Conservation (phyloP, 2,329 filamentous ascomycete genomes). For the Fusarium bulbicola region DNA sequence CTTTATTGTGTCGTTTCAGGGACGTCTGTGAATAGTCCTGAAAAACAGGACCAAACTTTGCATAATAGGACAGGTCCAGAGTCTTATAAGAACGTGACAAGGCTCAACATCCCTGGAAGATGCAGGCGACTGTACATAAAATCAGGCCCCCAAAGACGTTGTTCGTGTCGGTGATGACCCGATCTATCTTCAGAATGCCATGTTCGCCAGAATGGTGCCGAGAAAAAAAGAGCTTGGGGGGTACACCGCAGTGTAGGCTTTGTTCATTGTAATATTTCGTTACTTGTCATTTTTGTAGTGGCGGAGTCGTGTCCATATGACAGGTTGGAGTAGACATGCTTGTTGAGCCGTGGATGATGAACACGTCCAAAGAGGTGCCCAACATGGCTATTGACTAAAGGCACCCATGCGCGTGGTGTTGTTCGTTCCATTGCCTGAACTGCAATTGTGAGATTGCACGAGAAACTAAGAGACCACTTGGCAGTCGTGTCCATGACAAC, state of each 20-base stretch:
- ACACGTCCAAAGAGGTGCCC: neutral
- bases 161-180: neutral
- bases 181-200: no score
- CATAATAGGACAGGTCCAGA: neutral
- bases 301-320: neutral
- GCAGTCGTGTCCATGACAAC: accelerated
- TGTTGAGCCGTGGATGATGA: neutral
- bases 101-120: neutral
- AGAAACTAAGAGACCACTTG: no score
- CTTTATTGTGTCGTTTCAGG: neutral
- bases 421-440: accelerated
- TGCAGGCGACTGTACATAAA: accelerated
- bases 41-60: neutral
- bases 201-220: neutral
- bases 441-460: accelerated
- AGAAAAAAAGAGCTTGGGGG: no score
- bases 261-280: neutral
- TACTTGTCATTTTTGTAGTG: accelerated
- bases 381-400: neutral
- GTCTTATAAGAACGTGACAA: neutral
- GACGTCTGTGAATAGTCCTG: neutral
- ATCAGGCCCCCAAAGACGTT: neutral
- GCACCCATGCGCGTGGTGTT: accelerated
- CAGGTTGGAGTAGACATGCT: neutral
- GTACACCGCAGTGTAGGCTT: neutral